These are phyloP conservation scores for Sclerotinia spermophila DNA, from an alignment of 2,329 filamentous ascomycete species.

Conservation along the genomic window DNA sequence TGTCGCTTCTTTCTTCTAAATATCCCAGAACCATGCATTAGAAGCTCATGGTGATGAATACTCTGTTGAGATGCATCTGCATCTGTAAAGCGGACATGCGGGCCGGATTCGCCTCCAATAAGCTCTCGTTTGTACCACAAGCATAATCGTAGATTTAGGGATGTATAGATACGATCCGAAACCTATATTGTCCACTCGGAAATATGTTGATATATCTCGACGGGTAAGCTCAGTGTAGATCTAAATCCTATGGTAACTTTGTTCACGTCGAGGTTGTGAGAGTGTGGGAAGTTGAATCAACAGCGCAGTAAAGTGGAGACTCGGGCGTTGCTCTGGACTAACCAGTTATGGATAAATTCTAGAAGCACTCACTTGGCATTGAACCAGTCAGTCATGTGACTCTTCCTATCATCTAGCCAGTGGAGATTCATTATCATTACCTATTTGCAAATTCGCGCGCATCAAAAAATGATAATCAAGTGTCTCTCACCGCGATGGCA, in stretches of 20 bases:
- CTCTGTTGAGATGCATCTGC: conserved; percentile 4
- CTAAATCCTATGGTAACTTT: background rate
- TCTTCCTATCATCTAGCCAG: background rate
- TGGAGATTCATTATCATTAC: background rate
- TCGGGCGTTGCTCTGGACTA: background rate
- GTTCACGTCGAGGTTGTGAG: background rate
- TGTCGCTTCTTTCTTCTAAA: background rate
- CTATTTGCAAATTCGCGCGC: background rate
- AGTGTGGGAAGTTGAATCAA: background rate
- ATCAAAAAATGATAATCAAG: background rate
- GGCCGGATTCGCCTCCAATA: conserved; percentile 23
- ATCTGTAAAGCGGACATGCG: conserved; percentile 19
- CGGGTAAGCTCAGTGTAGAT: background rate
- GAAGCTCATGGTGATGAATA: background rate
- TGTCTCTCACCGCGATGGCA: background rate
- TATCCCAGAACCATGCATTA: background rate
- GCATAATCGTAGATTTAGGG: background rate
- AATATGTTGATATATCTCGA: background rate
- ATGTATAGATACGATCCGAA: conserved; percentile 7
- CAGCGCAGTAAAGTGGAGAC: background rate
- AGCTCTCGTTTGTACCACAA: conserved; percentile 1
- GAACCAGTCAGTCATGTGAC: background rate
- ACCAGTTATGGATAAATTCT: background rate
- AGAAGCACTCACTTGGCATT: no score
- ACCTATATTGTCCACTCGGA: conserved; percentile 6